phyloP scores from a whole-genome alignment of 2,329 filamentous ascomycete genomes.

The Diaporthe sp. region DNA sequence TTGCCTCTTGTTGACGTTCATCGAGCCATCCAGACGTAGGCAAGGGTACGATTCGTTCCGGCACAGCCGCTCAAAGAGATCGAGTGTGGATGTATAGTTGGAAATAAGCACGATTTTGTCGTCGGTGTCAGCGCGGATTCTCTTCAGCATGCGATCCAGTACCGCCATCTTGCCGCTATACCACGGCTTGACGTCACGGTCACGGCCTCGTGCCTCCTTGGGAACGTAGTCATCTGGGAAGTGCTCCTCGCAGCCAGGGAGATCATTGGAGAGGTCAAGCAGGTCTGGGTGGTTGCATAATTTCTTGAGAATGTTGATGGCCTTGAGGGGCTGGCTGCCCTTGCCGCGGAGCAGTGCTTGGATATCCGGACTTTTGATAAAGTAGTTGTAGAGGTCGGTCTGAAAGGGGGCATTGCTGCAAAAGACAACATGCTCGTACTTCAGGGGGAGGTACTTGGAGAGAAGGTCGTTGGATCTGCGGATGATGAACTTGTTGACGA shows the following conservation, averaged over 20 bases:
- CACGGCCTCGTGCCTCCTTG: conserved; percentile 88
- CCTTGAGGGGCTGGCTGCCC: conserved; percentile 95
- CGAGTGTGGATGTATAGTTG: conserved; percentile 97
- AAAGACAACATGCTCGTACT: conserved; percentile 99
- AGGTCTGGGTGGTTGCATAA: conserved; percentile 98
- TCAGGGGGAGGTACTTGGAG: conserved; percentile 96
- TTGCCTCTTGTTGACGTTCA: conserved; percentile 97
- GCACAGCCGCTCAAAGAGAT: conserved; percentile 93
- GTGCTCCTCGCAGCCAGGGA: conserved; percentile 86
- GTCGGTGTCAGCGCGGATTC: conserved; percentile 95
- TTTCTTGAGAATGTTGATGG: conserved; percentile 97
- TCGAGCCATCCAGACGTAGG: conserved; percentile 92
- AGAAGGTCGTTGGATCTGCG: conserved; percentile 97
- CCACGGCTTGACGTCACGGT: conserved; percentile 93
- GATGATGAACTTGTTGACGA: conserved; percentile 99
- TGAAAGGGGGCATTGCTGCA: conserved; percentile 96
- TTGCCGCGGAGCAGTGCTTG: conserved; percentile 92
- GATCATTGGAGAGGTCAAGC: conserved; percentile 83
- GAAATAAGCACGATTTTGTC: conserved; percentile 99
- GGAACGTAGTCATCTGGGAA: conserved; percentile 91
- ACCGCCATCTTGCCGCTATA: conserved; percentile 99
- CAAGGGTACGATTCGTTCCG: conserved; percentile 87
- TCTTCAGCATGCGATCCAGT: conserved; percentile 96
- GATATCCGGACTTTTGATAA: conserved; percentile 95
- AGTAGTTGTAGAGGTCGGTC: conserved; percentile 94